These are phyloP conservation scores for Entomortierella parvispora DNA, from an alignment of 192 early-diverging fungal species.

Conservation along the genomic window DNA sequence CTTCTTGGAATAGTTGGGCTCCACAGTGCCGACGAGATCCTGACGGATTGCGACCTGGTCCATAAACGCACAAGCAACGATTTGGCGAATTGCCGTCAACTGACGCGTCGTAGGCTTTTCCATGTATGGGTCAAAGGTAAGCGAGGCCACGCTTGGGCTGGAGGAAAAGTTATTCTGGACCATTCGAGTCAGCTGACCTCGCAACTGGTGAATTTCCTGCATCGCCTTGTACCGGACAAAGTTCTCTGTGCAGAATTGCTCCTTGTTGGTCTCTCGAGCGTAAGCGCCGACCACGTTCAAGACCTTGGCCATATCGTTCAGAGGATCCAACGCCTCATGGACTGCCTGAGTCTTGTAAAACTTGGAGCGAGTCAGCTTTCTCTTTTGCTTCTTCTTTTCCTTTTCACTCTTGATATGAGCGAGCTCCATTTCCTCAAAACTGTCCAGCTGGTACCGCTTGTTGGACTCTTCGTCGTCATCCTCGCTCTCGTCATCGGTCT, in stretches of 20 bases:
- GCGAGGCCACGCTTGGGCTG: slow-evolving; percentile 27
- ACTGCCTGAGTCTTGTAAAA: slow-evolving; percentile 79
- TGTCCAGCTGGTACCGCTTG: slow-evolving; percentile 21
- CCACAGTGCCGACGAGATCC: slow-evolving; percentile 74
- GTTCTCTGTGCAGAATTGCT: slow-evolving; percentile 80
- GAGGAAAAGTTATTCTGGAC: slow-evolving; percentile 71
- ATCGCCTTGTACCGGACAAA: slow-evolving; percentile 82
- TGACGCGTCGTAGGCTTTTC: slow-evolving; percentile 63
- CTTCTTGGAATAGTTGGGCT: slow-evolving; percentile 60
- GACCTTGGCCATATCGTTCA: slow-evolving; percentile 89
- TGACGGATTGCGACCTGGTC: slow-evolving; percentile 92
- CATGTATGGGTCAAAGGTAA: slow-evolving; percentile 51
- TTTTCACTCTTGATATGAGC: slow-evolving; percentile 67
- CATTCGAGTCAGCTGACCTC: slow-evolving; percentile 77
- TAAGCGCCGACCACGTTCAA: slow-evolving; percentile 92
- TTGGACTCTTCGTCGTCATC: slow-evolving; percentile 55
- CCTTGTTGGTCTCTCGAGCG: slow-evolving; percentile 72
- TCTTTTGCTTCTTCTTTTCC: slow-evolving; percentile 68
- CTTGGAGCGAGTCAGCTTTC: slow-evolving; percentile 64
- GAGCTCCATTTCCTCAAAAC: slow-evolving; percentile 60
- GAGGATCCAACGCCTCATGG: slow-evolving; percentile 79
- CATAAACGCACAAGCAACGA: slow-evolving; percentile 88
- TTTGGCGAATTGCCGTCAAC: slow-evolving; percentile 82
- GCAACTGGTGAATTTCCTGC: slow-evolving; percentile 82
- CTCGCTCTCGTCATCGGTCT: slow-evolving; percentile 64